A percentile compares a stretch with the other conserved stretches of the same genome.
Conservation (phyloP, 495 filamentous ascomycete species). For the Podospora bellae-mahoneyi region DNA sequence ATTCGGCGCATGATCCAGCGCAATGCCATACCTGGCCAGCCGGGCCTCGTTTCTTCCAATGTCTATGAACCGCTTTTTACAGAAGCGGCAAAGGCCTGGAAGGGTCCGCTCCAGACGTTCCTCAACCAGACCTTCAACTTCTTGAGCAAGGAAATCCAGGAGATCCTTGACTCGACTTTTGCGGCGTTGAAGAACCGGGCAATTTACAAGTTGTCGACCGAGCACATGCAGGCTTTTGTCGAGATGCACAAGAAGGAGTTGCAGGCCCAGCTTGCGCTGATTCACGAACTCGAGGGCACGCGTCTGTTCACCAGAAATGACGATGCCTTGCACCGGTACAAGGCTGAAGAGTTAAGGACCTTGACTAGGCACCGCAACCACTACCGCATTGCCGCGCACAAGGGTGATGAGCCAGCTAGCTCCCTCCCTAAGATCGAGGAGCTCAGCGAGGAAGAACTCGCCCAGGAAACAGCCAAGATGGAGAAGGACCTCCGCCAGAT, state of each 20-base stretch:
- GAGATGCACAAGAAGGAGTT: slow-evolving; percentile 28
- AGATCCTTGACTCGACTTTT: slow-evolving; percentile 37
- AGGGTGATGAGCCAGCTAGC: slow-evolving; percentile 20
- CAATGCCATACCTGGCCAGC: slow-evolving; percentile 44
- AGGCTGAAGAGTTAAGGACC: slow-evolving; percentile 32
- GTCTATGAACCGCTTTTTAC: slow-evolving; percentile 42
- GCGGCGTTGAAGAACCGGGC: slow-evolving; percentile 36
- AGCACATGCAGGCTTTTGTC: slow-evolving; percentile 37
- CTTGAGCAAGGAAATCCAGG: slow-evolving; percentile 29
- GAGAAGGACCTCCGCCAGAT: slow-evolving; percentile 35
- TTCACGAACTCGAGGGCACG: slow-evolving; percentile 40
- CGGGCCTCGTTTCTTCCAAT: slow-evolving; percentile 39
- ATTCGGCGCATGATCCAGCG: slow-evolving; percentile 37
- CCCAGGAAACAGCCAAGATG: slow-evolving; percentile 23
- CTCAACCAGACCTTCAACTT: slow-evolving; percentile 36
- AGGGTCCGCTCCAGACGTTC: slow-evolving; percentile 31
- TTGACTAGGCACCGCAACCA: slow-evolving; percentile 39
- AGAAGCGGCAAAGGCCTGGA: slow-evolving; percentile 40
- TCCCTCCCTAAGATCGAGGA: slow-evolving; percentile 36
- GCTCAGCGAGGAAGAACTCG: slow-evolving; percentile 41
- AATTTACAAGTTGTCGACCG: slow-evolving; percentile 37
- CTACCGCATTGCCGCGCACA: slow-evolving; percentile 29
- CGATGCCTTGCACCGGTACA: slow-evolving; percentile 37
- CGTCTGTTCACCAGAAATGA: slow-evolving; percentile 44
- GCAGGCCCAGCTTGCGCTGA: slow-evolving; percentile 25